phyloP scores from a whole-genome alignment of 1,139 yeast genomes.

The Debaryomycetaceae sp. region DNA sequence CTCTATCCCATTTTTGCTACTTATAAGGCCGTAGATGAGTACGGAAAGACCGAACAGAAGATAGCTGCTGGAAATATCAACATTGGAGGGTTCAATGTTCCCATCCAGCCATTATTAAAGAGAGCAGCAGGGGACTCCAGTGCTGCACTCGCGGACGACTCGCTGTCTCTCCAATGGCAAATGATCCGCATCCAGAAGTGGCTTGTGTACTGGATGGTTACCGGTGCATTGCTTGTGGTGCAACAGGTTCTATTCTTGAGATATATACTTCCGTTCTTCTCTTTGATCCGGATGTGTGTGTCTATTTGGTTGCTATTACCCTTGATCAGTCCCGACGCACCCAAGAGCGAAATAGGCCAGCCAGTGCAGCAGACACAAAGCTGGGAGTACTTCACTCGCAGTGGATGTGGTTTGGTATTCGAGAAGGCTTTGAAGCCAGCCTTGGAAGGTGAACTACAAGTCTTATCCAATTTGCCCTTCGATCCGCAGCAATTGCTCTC shows the following conservation, averaged over 20 bases:
- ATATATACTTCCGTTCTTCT: constrained; percentile 46
- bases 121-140: constrained; percentile 17
- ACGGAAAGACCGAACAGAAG: constrained; percentile 23
- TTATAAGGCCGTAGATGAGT: constrained; percentile 47
- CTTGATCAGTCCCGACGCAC: constrained; percentile 14
- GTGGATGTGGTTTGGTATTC: constrained; percentile 40
- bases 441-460: constrained; percentile 20
- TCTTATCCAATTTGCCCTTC: constrained; percentile 4
- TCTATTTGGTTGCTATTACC: constrained; percentile 57
- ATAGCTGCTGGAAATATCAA: constrained; percentile 25
- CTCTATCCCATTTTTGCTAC: constrained; percentile 54
- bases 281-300: constrained; percentile 36
- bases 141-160: constrained; percentile 13
- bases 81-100: constrained; percentile 36
- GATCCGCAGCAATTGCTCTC: constrained; percentile 2
- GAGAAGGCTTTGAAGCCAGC: constrained; percentile 30
- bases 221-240: constrained; percentile 29
- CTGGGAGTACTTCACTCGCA: constrained; percentile 23
- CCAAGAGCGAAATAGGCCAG: constrained; percentile 2
- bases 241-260: constrained; percentile 33
- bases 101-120: constrained; percentile 22
- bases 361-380: constrained; percentile 14
- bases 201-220: constrained; percentile 57
- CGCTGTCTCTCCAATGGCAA: constrained; percentile 21
- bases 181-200: constrained; percentile 49